Conservation (phyloP, 441 rosid species). For the Aquilaria agallochum region DNA sequence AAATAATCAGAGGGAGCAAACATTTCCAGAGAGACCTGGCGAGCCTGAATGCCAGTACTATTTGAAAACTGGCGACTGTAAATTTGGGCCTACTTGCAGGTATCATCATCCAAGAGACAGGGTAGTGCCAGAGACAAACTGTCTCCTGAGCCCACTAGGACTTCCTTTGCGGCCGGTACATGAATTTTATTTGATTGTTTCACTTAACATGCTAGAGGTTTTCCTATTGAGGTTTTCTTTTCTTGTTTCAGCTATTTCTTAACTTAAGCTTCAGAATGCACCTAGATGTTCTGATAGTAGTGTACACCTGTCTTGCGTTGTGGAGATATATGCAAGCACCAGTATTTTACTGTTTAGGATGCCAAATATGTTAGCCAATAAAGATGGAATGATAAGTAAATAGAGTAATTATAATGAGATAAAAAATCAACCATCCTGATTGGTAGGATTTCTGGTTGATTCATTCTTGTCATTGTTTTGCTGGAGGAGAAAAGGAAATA, state of each 20-base stretch:
- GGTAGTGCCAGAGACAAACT: constrained; percentile 48
- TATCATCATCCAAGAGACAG: constrained; percentile 76
- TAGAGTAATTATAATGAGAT: too few species aligned
- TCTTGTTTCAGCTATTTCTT: too few species aligned
- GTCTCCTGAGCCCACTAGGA: constrained; percentile 62
- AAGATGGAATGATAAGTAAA: too few species aligned
- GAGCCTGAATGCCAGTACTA: constrained; percentile 77
- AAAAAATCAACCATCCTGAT: too few species aligned
- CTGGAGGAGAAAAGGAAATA: too few species aligned
- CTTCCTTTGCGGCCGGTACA: constrained; percentile 83
- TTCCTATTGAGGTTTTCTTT: too few species aligned
- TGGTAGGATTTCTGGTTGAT: too few species aligned
- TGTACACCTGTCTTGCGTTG: neutral
- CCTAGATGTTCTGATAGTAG: too few species aligned
- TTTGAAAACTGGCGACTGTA: constrained; percentile 79
- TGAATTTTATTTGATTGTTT: constrained; percentile 8
- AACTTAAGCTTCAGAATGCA: too few species aligned
- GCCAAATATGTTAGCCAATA: too few species aligned
- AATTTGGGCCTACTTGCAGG: constrained; percentile 73
- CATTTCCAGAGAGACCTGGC: constrained; percentile 79
- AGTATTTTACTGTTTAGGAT: too few species aligned
- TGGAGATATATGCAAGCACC: neutral
- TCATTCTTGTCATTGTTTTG: too few species aligned
- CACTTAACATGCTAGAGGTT: neutral
- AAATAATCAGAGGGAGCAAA: constrained; percentile 48